Base-by-base conservation (phyloP, 352 stramenopile genomes). In the Pythium phragmitis region DNA sequence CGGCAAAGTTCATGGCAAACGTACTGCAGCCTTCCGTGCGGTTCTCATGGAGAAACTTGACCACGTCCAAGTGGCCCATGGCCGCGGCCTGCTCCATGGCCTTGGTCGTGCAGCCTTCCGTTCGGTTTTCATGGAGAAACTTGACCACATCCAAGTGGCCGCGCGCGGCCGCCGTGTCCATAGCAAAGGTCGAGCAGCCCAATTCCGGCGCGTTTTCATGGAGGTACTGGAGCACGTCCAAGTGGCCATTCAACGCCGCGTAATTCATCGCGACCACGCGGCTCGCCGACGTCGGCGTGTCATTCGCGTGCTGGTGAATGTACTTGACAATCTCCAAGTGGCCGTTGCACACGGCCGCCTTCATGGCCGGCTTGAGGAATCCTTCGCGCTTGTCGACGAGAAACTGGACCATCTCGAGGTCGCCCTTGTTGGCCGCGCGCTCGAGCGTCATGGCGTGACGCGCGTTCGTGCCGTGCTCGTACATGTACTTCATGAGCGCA, bases 301-400 rank as follows among this genome's bases (percentile, higher is more conserved):
- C 68, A 7, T 59, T 57, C 1, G 62, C 70, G 46, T 85, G 54
- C 41, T 82, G 62, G 43, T 86, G 72, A 23, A 89, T 54, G 47
- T 83, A 63, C 60, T 76, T 68, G 54, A 89, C 77, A 33, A 87
- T 71, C 17, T 79, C 74, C 47, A 89, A 47, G 39, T 77, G 60
- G 0, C 77, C 80, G 1, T 57, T 68, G 30, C 63, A 68, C 63
- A 87, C 70, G 1, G 77, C 77, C 34, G 77, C 76, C 4, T 68
- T 78, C 72, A 85, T 82, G 45, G 80, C 76, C 16, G 65, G 70
- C 60, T 87, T 85, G 49, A 82, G 67, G 42, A 89, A 89, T 8
- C 80, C 80, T 41, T 81, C 74, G 4, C 66, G 59, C n/a, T 69
- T 73, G 3, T 47, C 7, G 9, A 70, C 74, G 6, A 89, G 62